Base-by-base conservation (phyloP, 1,284 basidiomycete genomes). In the Lentinula novae-zelandiae region DNA sequence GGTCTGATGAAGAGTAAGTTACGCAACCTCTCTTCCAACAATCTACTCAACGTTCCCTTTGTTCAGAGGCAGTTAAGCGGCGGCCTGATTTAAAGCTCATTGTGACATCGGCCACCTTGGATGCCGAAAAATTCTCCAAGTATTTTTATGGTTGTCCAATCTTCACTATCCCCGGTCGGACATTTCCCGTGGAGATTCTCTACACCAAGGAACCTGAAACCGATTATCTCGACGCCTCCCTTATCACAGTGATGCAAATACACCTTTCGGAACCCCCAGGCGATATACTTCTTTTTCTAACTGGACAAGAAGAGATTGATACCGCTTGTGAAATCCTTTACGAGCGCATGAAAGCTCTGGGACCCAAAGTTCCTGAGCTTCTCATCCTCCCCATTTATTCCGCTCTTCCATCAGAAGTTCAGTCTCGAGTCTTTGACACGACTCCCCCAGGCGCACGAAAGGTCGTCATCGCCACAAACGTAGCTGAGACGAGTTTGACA, bases 241-340 rank as follows among this genome's bases (percentile, higher is more conserved):
- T 99, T 63, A 99, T 98, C 70, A 99, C 96, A 0, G 93, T 98
- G 70, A 96, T 99, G 91, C 96, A 99, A 76, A 99, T 99, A 66
- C 97, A 99, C 72, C 84, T 98, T 5, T 97, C 96, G 59, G 96
- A 98, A 71, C 96, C 96, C 27, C 93, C 94, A 1, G 97, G 97
- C 60, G 97, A 98, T 72, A 84, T 99, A 67, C 83, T 99, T 1
- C 87, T 99, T 44, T 99, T 99, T 86, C 80, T 99, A 40, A 99
- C 97, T 0, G 97, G 97, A 72, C 95, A 98, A 73, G 96, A 99
- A 73, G 97, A 99, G 74, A 99, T 99, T 66, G 97, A 99, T 74
- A 98, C 96, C 1, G 80, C 95, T 1, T 98, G 95, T 76, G 96
- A 99, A 76, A 97, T 97, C 64, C 81, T 99, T 1, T 98, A 89